Conservation (phyloP, 2,329 filamentous ascomycete genomes). For the Pyricularia sp. region DNA sequence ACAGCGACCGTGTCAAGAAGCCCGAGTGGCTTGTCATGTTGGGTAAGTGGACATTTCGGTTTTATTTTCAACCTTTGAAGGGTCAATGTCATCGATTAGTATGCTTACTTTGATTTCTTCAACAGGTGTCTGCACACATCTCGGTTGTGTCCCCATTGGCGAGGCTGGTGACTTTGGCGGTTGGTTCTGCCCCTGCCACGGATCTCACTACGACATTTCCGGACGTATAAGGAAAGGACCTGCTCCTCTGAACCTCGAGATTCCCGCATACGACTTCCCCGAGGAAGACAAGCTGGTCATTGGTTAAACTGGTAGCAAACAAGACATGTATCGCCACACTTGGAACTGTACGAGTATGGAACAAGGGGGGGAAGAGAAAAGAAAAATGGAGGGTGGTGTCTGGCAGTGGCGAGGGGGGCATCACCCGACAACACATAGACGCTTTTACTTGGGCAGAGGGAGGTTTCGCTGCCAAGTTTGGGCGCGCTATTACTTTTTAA, state of each 20-base stretch:
- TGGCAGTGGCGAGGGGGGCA: neutral
- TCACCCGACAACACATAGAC: neutral
- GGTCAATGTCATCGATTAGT: neutral
- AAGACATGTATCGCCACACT: neutral
- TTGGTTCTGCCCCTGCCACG: constrained; percentile 99
- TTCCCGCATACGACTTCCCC: constrained; percentile 86
- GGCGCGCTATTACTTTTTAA: neutral
- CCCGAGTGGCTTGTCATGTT: constrained; percentile 99
- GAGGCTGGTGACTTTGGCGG: constrained; percentile 97
- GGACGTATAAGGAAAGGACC: constrained; percentile 97
- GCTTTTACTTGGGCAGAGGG: neutral
- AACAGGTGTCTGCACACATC: constrained; percentile 92
- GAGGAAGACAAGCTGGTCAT: constrained; percentile 84
- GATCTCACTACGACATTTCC: constrained; percentile 99
- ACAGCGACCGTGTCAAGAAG: constrained; percentile 92
- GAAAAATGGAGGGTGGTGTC: neutral
- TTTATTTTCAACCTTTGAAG: neutral
- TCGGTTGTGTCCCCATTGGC: constrained; percentile 98
- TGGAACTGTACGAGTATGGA: constrained; percentile 5
- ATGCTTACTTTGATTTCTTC: neutral
- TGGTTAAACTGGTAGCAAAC: constrained; percentile 53
- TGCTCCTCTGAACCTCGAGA: constrained; percentile 93
- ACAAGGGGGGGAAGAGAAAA: neutral
- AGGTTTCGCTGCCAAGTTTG: neutral
- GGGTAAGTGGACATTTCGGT: constrained; percentile 45